These are phyloP conservation scores for Neurospora intermedia DNA, from an alignment of 495 filamentous ascomycete species.

Conservation along the genomic window DNA sequence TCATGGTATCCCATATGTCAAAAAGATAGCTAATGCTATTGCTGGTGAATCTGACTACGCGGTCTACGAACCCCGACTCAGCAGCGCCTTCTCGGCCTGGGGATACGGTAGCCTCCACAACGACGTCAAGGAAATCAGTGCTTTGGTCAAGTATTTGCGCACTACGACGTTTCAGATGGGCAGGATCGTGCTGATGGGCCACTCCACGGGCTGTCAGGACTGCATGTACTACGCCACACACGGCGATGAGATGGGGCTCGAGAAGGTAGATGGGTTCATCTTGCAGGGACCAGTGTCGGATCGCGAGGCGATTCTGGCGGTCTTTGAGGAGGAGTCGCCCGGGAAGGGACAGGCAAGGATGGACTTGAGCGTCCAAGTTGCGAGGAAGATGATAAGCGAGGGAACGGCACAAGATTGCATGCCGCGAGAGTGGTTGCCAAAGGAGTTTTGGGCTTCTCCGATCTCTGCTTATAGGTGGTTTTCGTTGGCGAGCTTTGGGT, in stretches of 20 bases:
- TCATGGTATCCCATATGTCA: slow-evolving; percentile 54
- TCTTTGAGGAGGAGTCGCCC: slow-evolving; percentile 22
- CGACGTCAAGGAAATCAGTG: slow-evolving; percentile 64
- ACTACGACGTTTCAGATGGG: slow-evolving; percentile 25
- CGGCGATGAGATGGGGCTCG: slow-evolving; percentile 8
- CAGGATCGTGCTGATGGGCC: slow-evolving; percentile 79
- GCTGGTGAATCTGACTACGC: slow-evolving; percentile 14
- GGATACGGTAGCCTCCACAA: slow-evolving; percentile 54
- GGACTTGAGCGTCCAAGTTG: slow-evolving; percentile 40
- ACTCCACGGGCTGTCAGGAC: slow-evolving; percentile 75
- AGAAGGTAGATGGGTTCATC: slow-evolving; percentile 64
- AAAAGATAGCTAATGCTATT: slow-evolving; percentile 50
- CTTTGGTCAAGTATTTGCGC: slow-evolving; percentile 59
- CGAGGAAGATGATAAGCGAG: slow-evolving; percentile 40
- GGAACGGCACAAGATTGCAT: slow-evolving; percentile 49
- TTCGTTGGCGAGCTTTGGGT: slow-evolving; percentile 49
- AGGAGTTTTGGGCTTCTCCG: slow-evolving; percentile 39
- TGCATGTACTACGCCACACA: slow-evolving; percentile 53
- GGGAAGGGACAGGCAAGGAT: slow-evolving; percentile 17
- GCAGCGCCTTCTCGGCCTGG: slow-evolving; percentile 58
- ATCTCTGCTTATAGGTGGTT: slow-evolving; percentile 60
- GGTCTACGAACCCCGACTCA: slow-evolving; percentile 34
- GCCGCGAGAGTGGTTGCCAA: slow-evolving; percentile 36
- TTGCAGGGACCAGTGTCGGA: slow-evolving; percentile 77
- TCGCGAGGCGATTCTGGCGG: slow-evolving; percentile 49